phyloP scores from a whole-genome alignment of 169 alveolate genomes.

The Amoebophrya sp. region DNA sequence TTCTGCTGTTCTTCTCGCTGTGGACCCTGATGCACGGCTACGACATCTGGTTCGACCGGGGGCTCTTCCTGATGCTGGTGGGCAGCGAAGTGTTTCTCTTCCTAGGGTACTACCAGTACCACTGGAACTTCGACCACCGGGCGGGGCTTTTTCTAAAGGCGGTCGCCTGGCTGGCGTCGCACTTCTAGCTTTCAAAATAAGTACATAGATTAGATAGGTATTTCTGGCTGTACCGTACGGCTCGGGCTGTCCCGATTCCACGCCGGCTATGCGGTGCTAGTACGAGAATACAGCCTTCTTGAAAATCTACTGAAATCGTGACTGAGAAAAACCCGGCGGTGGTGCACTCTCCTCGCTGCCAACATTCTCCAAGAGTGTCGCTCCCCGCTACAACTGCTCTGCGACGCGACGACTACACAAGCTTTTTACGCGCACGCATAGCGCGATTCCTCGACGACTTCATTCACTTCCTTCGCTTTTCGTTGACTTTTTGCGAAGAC shows the following conservation, averaged over 20 bases:
- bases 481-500: no score
- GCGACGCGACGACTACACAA: no score
- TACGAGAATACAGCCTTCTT: no score
- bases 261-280: background rate
- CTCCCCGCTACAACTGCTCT: no score
- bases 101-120: background rate
- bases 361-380: no score
- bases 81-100: background rate
- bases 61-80: background rate
- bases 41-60: background rate
- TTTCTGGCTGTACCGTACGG: background rate
- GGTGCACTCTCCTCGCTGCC: no score
- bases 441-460: no score
- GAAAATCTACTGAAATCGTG: no score
- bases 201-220: background rate
- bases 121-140: background rate
- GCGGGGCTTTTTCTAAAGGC: no score
- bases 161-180: background rate
- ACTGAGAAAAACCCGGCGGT: no score
- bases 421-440: no score
- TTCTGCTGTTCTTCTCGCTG: background rate
- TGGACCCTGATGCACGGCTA: background rate
- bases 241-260: background rate
- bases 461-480: no score
- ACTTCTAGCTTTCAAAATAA: background rate